phyloP scores from a whole-genome alignment of 2,329 filamentous ascomycete species.

The Fragosphaeria purpurea region DNA sequence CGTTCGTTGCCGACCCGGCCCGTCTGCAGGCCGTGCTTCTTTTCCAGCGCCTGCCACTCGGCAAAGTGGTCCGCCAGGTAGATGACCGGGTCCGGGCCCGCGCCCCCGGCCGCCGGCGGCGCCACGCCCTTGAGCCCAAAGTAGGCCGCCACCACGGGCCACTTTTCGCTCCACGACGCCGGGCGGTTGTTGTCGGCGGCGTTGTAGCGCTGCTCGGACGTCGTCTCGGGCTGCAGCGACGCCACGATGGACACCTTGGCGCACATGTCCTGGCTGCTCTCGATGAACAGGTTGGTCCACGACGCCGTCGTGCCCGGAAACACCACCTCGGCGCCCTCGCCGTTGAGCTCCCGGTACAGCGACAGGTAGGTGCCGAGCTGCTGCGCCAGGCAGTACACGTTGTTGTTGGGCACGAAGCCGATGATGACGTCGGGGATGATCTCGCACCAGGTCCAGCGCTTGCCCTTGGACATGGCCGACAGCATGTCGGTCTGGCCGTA shows the following conservation, averaged over 20 bases:
- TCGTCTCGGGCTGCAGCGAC: slow-evolving; percentile 28
- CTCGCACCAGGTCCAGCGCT: slow-evolving; percentile 33
- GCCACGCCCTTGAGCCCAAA: slow-evolving; percentile 32
- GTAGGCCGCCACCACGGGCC: slow-evolving; percentile 35
- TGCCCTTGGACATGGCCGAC: slow-evolving; percentile 23
- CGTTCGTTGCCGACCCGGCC: slow-evolving; percentile 23
- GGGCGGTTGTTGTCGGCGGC: slow-evolving; percentile 28
- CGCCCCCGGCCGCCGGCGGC: slow-evolving; percentile 16
- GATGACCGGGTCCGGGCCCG: slow-evolving; percentile 21
- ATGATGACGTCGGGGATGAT: slow-evolving; percentile 33
- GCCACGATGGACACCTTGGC: slow-evolving; percentile 28
- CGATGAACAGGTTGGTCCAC: slow-evolving; percentile 26
- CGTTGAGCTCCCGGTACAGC: slow-evolving; percentile 25
- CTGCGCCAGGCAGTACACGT: slow-evolving; percentile 31
- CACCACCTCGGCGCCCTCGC: slow-evolving; percentile 25
- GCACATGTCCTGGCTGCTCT: slow-evolving; percentile 30
- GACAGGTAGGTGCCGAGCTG: slow-evolving; percentile 28
- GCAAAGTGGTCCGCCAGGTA: slow-evolving; percentile 22
- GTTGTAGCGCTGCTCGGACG: slow-evolving; percentile 29
- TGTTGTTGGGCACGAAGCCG: slow-evolving; percentile 33
- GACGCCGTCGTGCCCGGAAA: slow-evolving; percentile 28
- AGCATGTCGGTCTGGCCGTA: slow-evolving; percentile 34
- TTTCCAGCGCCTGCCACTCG: slow-evolving; percentile 23
- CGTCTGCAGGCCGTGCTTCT: slow-evolving; percentile 21
- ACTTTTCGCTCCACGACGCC: slow-evolving; percentile 31